Percentiles rank a stretch among this genome's conserved stretches.
These are phyloP conservation scores for Cyclotella kingstonii DNA, from an alignment of 108 stramenopile genomes.

Conservation along the genomic window DNA sequence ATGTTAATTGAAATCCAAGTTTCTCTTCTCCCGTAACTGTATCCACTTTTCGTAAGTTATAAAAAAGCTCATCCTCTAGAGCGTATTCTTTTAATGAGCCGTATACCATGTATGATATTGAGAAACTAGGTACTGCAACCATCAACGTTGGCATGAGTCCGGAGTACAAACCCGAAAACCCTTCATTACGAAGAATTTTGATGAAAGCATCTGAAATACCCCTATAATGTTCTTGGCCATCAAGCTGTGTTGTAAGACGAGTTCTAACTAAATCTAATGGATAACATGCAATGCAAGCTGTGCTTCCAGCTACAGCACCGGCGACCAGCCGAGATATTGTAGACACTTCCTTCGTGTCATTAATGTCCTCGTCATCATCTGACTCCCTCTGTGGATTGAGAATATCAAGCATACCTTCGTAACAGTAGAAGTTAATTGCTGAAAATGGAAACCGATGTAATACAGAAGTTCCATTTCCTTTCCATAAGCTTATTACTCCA, in stretches of 20 bases:
- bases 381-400: slow-evolving; percentile 45
- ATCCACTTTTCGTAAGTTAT: slow-evolving; percentile 83
- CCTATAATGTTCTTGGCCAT: slow-evolving; percentile 75
- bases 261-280: slow-evolving; percentile 92
- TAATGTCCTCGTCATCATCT: slow-evolving; percentile 50
- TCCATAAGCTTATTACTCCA: slow-evolving; percentile 86
- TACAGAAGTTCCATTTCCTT: slow-evolving; percentile 90
- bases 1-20: slow-evolving; percentile 67
- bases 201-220: slow-evolving; percentile 84
- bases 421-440: slow-evolving; percentile 91
- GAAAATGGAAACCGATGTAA: slow-evolving; percentile 93
- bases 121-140: slow-evolving; percentile 90
- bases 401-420: slow-evolving; percentile 79
- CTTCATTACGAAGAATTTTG: slow-evolving; percentile 82
- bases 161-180: slow-evolving; percentile 75
- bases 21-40: slow-evolving; percentile 74
- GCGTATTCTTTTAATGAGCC: slow-evolving; percentile 79
- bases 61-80: slow-evolving; percentile 84
- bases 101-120: slow-evolving; percentile 88
- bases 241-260: slow-evolving; percentile 87
- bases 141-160: slow-evolving; percentile 80
- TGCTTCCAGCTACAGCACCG: slow-evolving; percentile 80
- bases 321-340: slow-evolving; percentile 74
- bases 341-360: slow-evolving; percentile 29
- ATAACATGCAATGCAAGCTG: slow-evolving; percentile 88